Evolutionary conservation across 441 rosid species (phyloP).

Genomic region (Bruguiera hainesii): DNA sequence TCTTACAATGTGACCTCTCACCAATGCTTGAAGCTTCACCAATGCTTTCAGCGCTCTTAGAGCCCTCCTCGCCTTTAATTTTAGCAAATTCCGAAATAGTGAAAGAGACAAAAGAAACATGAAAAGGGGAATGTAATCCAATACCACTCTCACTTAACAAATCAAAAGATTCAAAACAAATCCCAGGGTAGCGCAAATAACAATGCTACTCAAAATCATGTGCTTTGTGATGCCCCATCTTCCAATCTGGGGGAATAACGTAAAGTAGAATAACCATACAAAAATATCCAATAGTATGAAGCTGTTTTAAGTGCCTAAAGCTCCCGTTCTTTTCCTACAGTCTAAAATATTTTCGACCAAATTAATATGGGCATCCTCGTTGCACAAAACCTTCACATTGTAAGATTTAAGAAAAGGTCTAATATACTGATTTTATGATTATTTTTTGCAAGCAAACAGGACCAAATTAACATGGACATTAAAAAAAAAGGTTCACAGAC

Average conservation of each 20-base stretch:
- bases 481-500: background rate
- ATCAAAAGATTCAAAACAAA: conserved; percentile 6
- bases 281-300: too few relatives aligned
- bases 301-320: background rate
- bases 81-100: background rate
- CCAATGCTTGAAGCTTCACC: conserved; percentile 92
- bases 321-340: background rate
- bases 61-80: conserved; percentile 75
- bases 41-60: conserved; percentile 81
- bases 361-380: too few relatives aligned
- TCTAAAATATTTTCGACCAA: too few relatives aligned
- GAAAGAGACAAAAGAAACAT: conserved; percentile 6
- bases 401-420: too few relatives aligned
- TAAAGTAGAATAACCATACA: too few relatives aligned
- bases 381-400: too few relatives aligned
- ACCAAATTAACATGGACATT: conserved; percentile 8
- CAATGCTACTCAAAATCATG: too few relatives aligned
- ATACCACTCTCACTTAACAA: too few relatives aligned
- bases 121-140: background rate
- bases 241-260: background rate
- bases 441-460: too few relatives aligned
- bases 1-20: conserved; percentile 87
- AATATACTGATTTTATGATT: too few relatives aligned
- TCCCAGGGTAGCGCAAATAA: background rate
- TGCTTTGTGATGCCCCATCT: background rate